Evolutionary conservation across 139 green algal genomes (phyloP).

Genomic region (Coelastrella sp.): DNA sequence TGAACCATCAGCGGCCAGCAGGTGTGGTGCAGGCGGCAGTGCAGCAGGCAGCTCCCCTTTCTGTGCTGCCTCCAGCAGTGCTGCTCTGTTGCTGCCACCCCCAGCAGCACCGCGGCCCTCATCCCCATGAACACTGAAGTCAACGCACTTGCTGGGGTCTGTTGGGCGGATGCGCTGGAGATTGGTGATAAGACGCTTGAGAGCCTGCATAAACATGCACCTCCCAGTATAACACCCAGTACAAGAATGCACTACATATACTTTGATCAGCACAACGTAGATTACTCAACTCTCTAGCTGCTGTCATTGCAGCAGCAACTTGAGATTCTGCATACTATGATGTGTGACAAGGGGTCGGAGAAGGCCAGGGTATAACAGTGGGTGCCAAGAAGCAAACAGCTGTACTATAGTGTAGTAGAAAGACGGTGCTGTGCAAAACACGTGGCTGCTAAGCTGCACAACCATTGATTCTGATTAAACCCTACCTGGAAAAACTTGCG

Average conservation of each 20-base stretch:
- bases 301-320: background rate
- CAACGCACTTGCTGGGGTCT: slow-evolving; percentile 84
- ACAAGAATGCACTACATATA: background rate
- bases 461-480: too few relatives aligned
- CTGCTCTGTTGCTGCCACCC: slow-evolving; percentile 19
- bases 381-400: too few relatives aligned
- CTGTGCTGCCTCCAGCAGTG: slow-evolving; percentile 30
- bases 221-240: too few relatives aligned
- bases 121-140: slow-evolving; percentile 69
- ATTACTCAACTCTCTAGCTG: too few relatives aligned
- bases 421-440: too few relatives aligned
- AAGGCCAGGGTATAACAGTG: too few relatives aligned
- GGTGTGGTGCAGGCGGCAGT: slow-evolving; percentile 34
- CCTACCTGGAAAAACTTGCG: slow-evolving; percentile 86
- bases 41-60: slow-evolving; percentile 35
- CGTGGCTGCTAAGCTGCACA: too few relatives aligned
- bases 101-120: slow-evolving; percentile 28
- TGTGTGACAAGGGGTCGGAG: too few relatives aligned
- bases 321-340: too few relatives aligned
- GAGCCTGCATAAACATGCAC: slow-evolving; percentile 55
- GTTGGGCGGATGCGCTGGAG: slow-evolving; percentile 88
- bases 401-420: too few relatives aligned
- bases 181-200: slow-evolving; percentile 92
- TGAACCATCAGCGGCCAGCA: slow-evolving; percentile 55
- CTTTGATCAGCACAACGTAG: background rate